Percentiles rank a stretch among this genome's conserved stretches.
These are phyloP conservation scores for Verticillium nubilum DNA, from an alignment of 2,329 filamentous ascomycete species.

Conservation along the genomic window DNA sequence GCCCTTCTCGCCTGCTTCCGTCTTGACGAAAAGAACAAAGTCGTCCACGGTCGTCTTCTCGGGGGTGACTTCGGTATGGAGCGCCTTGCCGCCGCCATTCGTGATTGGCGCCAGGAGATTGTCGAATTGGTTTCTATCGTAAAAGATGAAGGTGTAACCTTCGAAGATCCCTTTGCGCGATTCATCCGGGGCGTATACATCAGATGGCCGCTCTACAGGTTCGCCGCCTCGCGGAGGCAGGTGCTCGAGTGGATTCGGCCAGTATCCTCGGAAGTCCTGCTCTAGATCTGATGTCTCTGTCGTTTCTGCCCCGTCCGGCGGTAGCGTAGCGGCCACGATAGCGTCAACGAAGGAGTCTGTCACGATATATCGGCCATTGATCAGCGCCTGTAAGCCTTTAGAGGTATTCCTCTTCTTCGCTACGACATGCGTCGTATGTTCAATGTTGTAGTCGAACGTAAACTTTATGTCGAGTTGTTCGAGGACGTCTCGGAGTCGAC, in stretches of 20 bases:
- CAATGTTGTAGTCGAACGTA: slow-evolving; percentile 62
- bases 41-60: slow-evolving; percentile 66
- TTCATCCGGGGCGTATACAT: slow-evolving; percentile 67
- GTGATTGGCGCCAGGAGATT: slow-evolving; percentile 70
- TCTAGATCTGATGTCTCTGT: slow-evolving; percentile 58
- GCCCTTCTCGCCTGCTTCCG: slow-evolving; percentile 68
- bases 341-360: slow-evolving; percentile 68
- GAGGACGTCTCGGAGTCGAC: slow-evolving; percentile 57
- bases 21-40: slow-evolving; percentile 71
- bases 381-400: slow-evolving; percentile 78
- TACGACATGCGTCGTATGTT: slow-evolving; percentile 79
- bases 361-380: slow-evolving; percentile 76
- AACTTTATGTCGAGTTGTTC: slow-evolving; percentile 89
- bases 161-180: slow-evolving; percentile 69
- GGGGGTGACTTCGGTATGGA: slow-evolving; percentile 57
- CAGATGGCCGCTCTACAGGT: slow-evolving; percentile 59
- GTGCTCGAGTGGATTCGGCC: slow-evolving; percentile 69
- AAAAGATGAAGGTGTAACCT: slow-evolving; percentile 85
- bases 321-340: slow-evolving; percentile 54
- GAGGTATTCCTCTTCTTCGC: slow-evolving; percentile 86
- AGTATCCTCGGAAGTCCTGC: slow-evolving; percentile 69
- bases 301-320: slow-evolving; percentile 38
- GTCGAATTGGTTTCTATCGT: slow-evolving; percentile 69
- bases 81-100: slow-evolving; percentile 75
- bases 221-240: slow-evolving; percentile 74